These are phyloP conservation scores for Martensiomyces pterosporus DNA, from an alignment of 192 early-diverging fungal species.

Conservation along the genomic window DNA sequence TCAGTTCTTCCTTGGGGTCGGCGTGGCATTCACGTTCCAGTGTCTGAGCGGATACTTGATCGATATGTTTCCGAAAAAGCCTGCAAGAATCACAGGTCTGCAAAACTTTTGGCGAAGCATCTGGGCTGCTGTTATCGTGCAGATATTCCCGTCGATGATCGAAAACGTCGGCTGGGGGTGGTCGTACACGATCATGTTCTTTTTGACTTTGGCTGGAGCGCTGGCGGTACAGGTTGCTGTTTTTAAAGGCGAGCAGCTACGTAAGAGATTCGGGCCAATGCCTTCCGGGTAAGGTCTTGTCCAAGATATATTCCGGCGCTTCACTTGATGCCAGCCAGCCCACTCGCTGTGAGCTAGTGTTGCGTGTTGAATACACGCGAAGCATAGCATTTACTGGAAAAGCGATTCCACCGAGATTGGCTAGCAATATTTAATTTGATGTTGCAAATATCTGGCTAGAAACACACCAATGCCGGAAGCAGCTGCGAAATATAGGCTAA, in stretches of 20 bases:
- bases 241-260: conserved; percentile 26
- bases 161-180: conserved; percentile 48
- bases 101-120: conserved; percentile 49
- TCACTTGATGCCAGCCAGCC: too few relatives aligned
- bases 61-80: conserved; percentile 41
- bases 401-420: too few relatives aligned
- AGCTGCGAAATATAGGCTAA: too few relatives aligned
- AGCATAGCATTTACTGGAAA: too few relatives aligned
- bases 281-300: too few relatives aligned
- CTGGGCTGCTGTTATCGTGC: conserved; percentile 42
- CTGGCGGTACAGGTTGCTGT: conserved; percentile 24
- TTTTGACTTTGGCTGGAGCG: conserved; percentile 24
- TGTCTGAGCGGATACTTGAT: conserved; percentile 42
- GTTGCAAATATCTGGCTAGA: too few relatives aligned
- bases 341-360: too few relatives aligned
- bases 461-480: too few relatives aligned
- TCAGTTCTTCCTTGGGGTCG: conserved; percentile 39
- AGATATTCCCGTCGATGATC: conserved; percentile 40
- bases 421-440: too few relatives aligned
- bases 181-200: conserved; percentile 43
- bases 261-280: conserved; percentile 27
- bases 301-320: too few relatives aligned
- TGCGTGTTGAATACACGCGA: too few relatives aligned
- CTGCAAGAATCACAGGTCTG: conserved; percentile 46
- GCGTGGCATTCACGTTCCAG: conserved; percentile 45